Base-by-base conservation (phyloP, 2,329 filamentous ascomycete species). In the Penicillium vulpinum region DNA sequence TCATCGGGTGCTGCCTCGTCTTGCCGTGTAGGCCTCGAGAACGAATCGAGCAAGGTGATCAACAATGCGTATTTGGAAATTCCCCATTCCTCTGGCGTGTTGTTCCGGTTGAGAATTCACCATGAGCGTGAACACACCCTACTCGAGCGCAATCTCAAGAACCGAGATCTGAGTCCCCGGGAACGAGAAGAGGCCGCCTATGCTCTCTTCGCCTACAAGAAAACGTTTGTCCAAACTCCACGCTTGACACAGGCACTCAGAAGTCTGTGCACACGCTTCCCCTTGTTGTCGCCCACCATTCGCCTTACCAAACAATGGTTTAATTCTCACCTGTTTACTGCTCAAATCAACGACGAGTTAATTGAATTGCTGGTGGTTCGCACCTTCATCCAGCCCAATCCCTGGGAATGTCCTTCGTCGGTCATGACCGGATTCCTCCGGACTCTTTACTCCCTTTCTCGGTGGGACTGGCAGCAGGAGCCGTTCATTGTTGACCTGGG, bases 261-360 rank as follows among this genome's bases (percentile, higher is more conserved):
- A 51, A 91, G 88, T 1, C 85, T 92, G 52, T 91, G 88, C 74
- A 96, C 90, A 1, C 85, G 91, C 4, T 88, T 91, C 64, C 88
- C 88, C 1, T 82, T 91, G 1, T 79, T 99, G 7, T 95, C 92
- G 0, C 85, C 88, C 2, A 88, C 92, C 0, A 90, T 97, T 60
- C 87, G 93, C 18, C 80, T 97, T 2, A 82, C 90, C 43, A 97
- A 97, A 78, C 85, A 87, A 68, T 99, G 94, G 94, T 94, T 96
- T 73, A 83, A 85, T 62, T 83, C 84, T 2, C 94, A 99, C 72
- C 87, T 95, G 63, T 85, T 99, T 9, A 80, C 84, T 4, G 82
- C 82, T 15, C 90, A 97, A 72, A 81, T 97, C 64, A 81, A 83
- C 29, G 86, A 91, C 33, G 91, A 96, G 71, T 79, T 96, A 44